Evolutionary conservation across 345 rosid genomes (phyloP).

Genomic region (Linum tenue): DNA sequence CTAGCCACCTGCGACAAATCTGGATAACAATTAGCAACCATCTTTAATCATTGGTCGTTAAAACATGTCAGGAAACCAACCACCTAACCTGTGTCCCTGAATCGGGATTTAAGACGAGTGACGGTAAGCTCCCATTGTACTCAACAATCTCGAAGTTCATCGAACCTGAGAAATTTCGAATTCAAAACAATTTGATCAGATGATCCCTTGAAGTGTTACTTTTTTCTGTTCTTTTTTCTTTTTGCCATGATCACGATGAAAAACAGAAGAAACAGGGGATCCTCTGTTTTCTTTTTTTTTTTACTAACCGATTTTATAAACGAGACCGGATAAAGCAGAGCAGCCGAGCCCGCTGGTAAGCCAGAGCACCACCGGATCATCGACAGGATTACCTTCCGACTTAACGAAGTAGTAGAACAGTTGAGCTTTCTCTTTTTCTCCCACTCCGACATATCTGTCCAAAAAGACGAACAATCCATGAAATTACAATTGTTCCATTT

Average conservation of each 20-base stretch:
- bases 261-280: background rate
- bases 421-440: background rate
- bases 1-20: no score
- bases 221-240: no score
- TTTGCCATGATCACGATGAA: no score
- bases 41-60: no score
- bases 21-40: no score
- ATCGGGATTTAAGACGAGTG: constrained; percentile 20
- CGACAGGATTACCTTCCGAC: background rate
- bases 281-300: background rate
- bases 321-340: background rate
- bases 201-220: no score
- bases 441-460: background rate
- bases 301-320: background rate
- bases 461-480: no score
- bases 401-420: background rate
- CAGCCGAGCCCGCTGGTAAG: background rate
- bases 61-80: no score
- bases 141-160: constrained; percentile 39
- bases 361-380: background rate
- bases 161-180: constrained; percentile 41
- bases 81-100: constrained; percentile 11
- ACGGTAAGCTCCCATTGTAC: constrained; percentile 64
- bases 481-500: no score
- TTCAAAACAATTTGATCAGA: background rate